Percentiles rank a stretch among this genome's conserved stretches.
Evolutionary conservation across 441 rosid genomes (phyloP).

Genomic region (Populus hybrid): DNA sequence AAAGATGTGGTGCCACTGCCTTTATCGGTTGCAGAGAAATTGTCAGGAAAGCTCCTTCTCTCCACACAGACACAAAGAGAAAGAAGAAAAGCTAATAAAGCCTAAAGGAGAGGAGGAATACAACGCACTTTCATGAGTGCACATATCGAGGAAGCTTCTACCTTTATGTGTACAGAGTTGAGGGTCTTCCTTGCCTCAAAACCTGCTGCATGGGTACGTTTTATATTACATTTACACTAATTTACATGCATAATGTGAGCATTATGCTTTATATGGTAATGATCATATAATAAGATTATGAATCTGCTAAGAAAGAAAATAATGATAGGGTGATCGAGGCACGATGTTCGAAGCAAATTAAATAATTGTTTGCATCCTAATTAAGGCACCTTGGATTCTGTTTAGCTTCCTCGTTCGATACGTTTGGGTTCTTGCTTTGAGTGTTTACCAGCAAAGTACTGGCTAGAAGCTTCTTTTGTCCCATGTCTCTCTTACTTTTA

Average conservation of each 20-base stretch:
- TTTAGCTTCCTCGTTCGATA: slow-evolving; percentile 11
- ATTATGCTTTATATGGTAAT: neutral
- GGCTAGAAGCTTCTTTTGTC: neutral
- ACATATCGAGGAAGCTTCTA: slow-evolving; percentile 81
- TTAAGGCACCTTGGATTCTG: slow-evolving; percentile 45
- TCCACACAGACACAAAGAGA: slow-evolving; percentile 30
- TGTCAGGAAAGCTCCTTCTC: slow-evolving; percentile 47
- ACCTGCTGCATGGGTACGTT: neutral
- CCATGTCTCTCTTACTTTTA: neutral
- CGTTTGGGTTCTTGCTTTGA: slow-evolving; percentile 10
- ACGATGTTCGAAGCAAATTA: neutral
- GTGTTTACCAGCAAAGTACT: slow-evolving; percentile 23
- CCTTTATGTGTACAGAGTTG: slow-evolving; percentile 31
- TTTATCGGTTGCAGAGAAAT: slow-evolving; percentile 56
- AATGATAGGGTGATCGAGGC: neutral
- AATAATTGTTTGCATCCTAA: slow-evolving; percentile 12
- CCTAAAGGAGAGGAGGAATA: slow-evolving; percentile 40
- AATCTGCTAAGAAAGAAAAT: neutral
- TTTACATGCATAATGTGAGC: neutral
- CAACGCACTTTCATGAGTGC: slow-evolving; percentile 56
- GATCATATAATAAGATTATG: neutral
- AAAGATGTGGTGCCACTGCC: slow-evolving; percentile 26
- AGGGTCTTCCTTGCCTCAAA: neutral
- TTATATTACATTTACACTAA: neutral
- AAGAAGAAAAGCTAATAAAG: slow-evolving; percentile 43